Percentiles rank a stretch among this genome's conserved stretches.
Evolutionary conservation across 2,329 filamentous ascomycete species (phyloP).

Genomic region (Fusarium annulatum): DNA sequence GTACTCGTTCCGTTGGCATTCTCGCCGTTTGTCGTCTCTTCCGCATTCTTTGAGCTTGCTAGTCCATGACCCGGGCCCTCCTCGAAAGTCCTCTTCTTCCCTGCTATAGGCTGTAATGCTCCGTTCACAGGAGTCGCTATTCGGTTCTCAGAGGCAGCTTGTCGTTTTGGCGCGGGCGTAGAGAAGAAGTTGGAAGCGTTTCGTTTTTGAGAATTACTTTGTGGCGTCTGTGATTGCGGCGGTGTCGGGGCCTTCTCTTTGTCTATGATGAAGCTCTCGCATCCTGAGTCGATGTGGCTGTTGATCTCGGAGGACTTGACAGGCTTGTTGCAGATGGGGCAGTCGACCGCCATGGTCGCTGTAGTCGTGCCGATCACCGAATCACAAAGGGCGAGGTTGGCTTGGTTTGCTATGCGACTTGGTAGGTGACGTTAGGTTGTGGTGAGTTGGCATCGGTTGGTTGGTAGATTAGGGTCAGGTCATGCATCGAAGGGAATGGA

Average conservation of each 20-base stretch:
- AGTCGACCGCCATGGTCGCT: slow-evolving; percentile 67
- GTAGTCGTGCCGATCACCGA: slow-evolving; percentile 3
- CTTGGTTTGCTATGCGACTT: neutral
- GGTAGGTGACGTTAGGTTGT: neutral
- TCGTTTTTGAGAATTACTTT: slow-evolving; percentile 61
- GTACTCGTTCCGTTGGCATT: slow-evolving; percentile 7
- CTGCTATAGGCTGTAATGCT: slow-evolving; percentile 46
- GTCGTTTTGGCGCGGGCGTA: slow-evolving; percentile 68
- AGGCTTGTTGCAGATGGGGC: slow-evolving; percentile 81
- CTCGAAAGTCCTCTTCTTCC: slow-evolving; percentile 64
- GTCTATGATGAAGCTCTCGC: slow-evolving; percentile 73
- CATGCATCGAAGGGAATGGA: neutral
- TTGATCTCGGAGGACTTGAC: slow-evolving; percentile 85
- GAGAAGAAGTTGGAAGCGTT: slow-evolving; percentile 70
- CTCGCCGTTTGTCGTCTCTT: slow-evolving; percentile 15
- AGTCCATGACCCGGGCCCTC: slow-evolving; percentile 60
- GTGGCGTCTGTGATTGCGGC: slow-evolving; percentile 48
- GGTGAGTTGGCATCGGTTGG: neutral
- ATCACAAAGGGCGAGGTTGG: neutral
- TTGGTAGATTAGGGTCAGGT: neutral
- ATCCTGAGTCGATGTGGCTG: slow-evolving; percentile 87
- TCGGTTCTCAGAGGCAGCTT: slow-evolving; percentile 51
- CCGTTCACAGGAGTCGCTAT: slow-evolving; percentile 51
- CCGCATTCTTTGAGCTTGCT: neutral
- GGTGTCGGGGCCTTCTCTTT: slow-evolving; percentile 49